Conservation (phyloP, 768 basidiomycete genomes). For the Fomitopsis serialis region DNA sequence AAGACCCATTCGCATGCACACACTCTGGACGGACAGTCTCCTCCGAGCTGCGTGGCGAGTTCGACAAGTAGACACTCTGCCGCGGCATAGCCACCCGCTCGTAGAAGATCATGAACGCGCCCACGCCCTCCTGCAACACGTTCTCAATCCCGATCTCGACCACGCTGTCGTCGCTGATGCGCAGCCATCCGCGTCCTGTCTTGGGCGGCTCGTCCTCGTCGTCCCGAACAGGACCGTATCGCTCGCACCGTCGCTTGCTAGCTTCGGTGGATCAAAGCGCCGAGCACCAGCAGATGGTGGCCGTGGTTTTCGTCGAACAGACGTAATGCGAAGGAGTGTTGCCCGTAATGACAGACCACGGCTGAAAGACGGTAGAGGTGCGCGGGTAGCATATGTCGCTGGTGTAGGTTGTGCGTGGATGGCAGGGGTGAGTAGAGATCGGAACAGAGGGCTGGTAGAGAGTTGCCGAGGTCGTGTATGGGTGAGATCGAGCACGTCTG, state of each 20-base stretch:
- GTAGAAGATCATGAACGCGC: conserved; percentile 91
- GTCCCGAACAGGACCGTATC: conserved; percentile 53
- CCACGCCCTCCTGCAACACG: conserved; percentile 71
- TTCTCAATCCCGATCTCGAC: conserved; percentile 68
- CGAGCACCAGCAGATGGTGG: conserved; percentile 32
- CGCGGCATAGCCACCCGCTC: conserved; percentile 50
- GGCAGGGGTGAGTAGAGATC: conserved; percentile 53
- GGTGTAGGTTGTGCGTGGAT: conserved; percentile 46
- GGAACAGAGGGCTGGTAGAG: conserved; percentile 64
- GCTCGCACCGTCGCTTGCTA: conserved; percentile 37
- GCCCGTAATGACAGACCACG: conserved; percentile 90
- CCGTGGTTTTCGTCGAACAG: conserved; percentile 80
- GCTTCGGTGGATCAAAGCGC: conserved; percentile 35
- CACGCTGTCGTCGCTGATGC: conserved; percentile 84
- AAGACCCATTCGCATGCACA: conserved; percentile 29
- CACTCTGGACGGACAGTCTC: conserved; percentile 53
- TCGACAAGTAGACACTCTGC: conserved; percentile 7
- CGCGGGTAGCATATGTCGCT: conserved; percentile 44
- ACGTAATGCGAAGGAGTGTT: conserved; percentile 94
- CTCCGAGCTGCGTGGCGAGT: conserved; percentile 47
- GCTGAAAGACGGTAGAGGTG: conserved; percentile 82
- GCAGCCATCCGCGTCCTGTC: conserved; percentile 73
- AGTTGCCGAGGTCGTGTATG: conserved; percentile 80
- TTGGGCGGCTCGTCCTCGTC: conserved; percentile 36
- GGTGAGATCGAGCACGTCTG: conserved; percentile 84